Base-by-base conservation (phyloP, 2,329 filamentous ascomycete genomes). In the Botrytis fragariae region DNA sequence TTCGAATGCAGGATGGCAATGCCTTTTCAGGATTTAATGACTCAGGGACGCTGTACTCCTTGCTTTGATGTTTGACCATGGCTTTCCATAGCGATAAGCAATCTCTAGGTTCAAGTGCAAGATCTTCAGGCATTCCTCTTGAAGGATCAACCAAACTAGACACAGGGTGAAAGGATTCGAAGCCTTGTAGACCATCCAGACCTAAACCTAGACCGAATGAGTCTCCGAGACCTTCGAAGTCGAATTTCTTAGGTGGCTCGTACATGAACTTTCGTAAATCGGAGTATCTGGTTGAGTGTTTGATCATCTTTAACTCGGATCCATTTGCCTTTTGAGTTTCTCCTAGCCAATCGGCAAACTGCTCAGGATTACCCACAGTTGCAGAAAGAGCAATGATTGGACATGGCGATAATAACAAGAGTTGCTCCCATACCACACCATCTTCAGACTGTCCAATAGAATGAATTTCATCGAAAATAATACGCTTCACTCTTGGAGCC, bases 391-490 rank as follows among this genome's bases (percentile, higher is more conserved):
- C 92, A 75, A 95, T 92, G 68, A 95, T 92, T 0, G 91, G 92
- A 76, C 92, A 95, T 1, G 92, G 92, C 0, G 92, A 88, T 74
- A 93, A 85, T 1, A 95, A 85, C 1, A 95, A 83, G 5, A 95
- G 84, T 79, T 95, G 92, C 78, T 95, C 92, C 92, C 92, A 95
- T 3, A 94, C 85, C 1, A 94, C 83, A 70, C 92, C 92, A 76
- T 95, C 92, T 12, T 94, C 90, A 0, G 90, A 87, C 79, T 94
- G 90, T 0, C 92, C 91, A 74, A 95, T 95, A 48, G 89, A 93
- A 80, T 95, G 92, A 2, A 95, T 90, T 82, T 95, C 92, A 78
- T 95, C 92, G 74, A 95, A 95, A 69, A 95, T 93, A 79, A 95
- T 94, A 67, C 91, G 87, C 77, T 89, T 92, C 22, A 95, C 86